Evolutionary conservation across 345 rosid species (phyloP).

Genomic region (Dovyalis caffra): DNA sequence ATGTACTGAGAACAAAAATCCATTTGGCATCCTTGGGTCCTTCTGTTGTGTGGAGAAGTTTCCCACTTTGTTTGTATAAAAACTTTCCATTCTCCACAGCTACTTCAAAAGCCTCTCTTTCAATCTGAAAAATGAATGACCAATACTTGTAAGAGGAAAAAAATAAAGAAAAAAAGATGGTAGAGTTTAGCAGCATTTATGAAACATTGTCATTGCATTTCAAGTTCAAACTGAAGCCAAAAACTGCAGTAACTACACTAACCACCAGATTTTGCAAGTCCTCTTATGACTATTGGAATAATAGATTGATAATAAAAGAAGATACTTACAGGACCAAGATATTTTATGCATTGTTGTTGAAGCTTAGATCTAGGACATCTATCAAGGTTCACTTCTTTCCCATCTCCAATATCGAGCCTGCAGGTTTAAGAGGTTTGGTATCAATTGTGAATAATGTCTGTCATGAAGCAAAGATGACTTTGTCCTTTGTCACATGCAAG

Average conservation of each 20-base stretch:
- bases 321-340: conserved; percentile 87
- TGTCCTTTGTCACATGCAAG: not conserved
- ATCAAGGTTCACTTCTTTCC: conserved; percentile 64
- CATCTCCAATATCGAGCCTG: conserved; percentile 95
- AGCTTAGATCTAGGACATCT: conserved; percentile 72
- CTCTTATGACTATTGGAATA: not conserved
- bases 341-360: conserved; percentile 87
- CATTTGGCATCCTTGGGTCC: conserved; percentile 69
- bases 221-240: not conserved
- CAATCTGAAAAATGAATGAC: conserved; percentile 41
- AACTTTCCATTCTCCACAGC: conserved; percentile 50
- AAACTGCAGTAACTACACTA: not conserved
- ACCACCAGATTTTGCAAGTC: conserved; percentile 1
- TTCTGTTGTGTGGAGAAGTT: conserved; percentile 53
- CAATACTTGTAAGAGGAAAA: not conserved
- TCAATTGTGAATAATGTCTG: not conserved
- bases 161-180: not conserved
- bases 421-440: conserved; percentile 22
- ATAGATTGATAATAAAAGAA: not conserved
- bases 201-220: not conserved
- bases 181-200: not conserved
- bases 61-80: conserved; percentile 49
- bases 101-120: conserved; percentile 67
- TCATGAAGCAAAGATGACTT: not conserved
- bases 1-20: conserved; percentile 87